Base-by-base conservation (phyloP, 257 asterid species). In the Solanum megistacrolobum region DNA sequence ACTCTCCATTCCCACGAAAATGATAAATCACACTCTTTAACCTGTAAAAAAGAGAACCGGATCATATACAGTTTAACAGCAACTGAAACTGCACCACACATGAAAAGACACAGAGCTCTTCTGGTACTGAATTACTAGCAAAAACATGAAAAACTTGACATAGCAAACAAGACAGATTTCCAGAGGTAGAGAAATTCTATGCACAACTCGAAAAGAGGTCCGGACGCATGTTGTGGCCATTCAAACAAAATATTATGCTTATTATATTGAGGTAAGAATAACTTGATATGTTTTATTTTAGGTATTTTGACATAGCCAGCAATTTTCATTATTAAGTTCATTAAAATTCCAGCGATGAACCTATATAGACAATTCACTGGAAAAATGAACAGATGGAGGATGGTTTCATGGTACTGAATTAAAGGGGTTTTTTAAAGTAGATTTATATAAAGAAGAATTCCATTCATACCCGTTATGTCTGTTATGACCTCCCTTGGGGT, bases 401-500 rank as follows among this genome's bases (percentile, higher is more conserved):
- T 79, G 65, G 65, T 79, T 43, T 79, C 84, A 43, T 14, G 84
- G 65, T 48, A 43, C n/a, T 43, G 66, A 43, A 27, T 79, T 43
- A 43, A 16, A 43, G 25, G n/a, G 5, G 1, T 5, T 76, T 78
- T 79, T 20, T 8, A 2, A 25, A 27, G 38, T 43, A 41, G 84
- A 41, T 43, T 79, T 79, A 79, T 29, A 43, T 27, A 48, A 21
- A 43, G 38, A 43, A 79, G 85, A 48, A 79, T 27, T 43, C 38
- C 2, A 5, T 14, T 85, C 92, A 87, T 94, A 96, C 99, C 99
- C 99, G 5, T 96, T 95, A 85, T 97, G 99, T 86, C 97, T 86
- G 88, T 95, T 95, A 92, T 95, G 98, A 87, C 94, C 92, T 85
- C 97, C 98, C 83, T 90, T 88, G 66, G 94, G 91, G 89, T 93